Evolutionary conservation across 164 flowering plant species (phyloP).

Genomic region (Warburgia ugandensis): DNA sequence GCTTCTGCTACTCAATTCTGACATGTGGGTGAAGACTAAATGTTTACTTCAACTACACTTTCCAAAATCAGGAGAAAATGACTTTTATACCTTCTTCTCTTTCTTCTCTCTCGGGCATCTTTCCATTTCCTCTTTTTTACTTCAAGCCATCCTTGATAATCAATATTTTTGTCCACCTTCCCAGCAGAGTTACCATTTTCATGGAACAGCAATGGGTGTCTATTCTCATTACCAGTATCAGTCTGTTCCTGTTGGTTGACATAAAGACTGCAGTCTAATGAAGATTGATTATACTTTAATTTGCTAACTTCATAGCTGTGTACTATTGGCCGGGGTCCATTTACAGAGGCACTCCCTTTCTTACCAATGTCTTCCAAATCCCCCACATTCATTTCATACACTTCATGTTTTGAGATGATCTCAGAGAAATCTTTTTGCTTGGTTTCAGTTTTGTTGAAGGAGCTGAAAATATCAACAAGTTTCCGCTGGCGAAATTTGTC

Average conservation of each 20-base stretch:
- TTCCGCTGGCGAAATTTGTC: constrained; percentile 91
- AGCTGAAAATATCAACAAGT: constrained; percentile 66
- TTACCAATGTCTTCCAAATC: constrained; percentile 77
- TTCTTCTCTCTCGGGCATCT: constrained; percentile 57
- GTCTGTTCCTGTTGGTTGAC: constrained; percentile 15
- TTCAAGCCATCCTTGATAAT: constrained; percentile 95
- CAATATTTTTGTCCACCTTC: constrained; percentile 58
- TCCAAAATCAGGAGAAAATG: background rate
- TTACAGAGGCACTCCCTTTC: constrained; percentile 22
- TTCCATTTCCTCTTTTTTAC: constrained; percentile 89
- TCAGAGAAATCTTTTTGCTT: constrained; percentile 14
- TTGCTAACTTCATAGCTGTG: constrained; percentile 45
- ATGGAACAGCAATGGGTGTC: constrained; percentile 9
- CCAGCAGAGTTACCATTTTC: constrained; percentile 18
- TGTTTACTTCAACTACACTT: too few relatives aligned
- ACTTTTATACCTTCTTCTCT: constrained; percentile 62
- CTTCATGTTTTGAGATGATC: constrained; percentile 12
- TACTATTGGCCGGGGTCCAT: constrained; percentile 61
- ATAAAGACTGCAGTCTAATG: background rate
- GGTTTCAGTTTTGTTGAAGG: constrained; percentile 25
- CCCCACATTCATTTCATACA: constrained; percentile 25
- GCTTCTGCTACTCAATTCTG: too few relatives aligned
- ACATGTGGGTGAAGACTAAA: too few relatives aligned
- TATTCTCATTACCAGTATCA: constrained; percentile 13
- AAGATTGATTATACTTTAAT: constrained; percentile 12